A percentile compares a stretch with the other conserved stretches of the same genome.
Conservation (phyloP, 495 filamentous ascomycete species). For the Corynascus novoguineensis region DNA sequence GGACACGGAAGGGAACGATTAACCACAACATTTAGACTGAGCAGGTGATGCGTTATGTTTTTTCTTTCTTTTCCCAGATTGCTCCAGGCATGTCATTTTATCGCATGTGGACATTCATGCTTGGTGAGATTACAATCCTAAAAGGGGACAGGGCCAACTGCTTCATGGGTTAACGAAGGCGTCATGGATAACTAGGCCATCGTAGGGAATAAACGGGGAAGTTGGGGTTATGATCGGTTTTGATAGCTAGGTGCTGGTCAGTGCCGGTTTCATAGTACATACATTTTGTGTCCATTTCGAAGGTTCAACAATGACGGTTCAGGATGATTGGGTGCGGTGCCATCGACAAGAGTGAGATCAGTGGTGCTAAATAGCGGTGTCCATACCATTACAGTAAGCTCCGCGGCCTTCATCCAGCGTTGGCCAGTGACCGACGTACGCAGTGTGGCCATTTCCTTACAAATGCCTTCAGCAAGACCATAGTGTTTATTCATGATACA, state of each 20-base stretch:
- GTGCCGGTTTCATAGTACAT: conserved; percentile 3
- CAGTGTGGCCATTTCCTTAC: too few species aligned
- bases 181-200: neutral
- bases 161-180: neutral
- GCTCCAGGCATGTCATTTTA: neutral
- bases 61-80: neutral
- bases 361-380: too few species aligned
- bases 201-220: neutral
- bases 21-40: conserved; percentile 8
- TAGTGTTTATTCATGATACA: conserved; percentile 5
- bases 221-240: neutral
- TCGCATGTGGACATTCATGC: neutral
- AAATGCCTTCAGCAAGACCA: too few species aligned
- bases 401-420: too few species aligned
- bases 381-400: too few species aligned
- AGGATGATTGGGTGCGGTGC: too few species aligned
- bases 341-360: too few species aligned
- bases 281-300: neutral
- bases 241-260: neutral
- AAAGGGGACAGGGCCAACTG: neutral
- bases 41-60: neutral
- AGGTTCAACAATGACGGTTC: neutral
- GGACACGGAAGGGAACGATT: conserved; percentile 59
- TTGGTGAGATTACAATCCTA: neutral
- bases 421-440: too few species aligned